These are phyloP conservation scores for Lactarius sanguifluus DNA, from an alignment of 768 basidiomycete genomes.

Conservation along the genomic window DNA sequence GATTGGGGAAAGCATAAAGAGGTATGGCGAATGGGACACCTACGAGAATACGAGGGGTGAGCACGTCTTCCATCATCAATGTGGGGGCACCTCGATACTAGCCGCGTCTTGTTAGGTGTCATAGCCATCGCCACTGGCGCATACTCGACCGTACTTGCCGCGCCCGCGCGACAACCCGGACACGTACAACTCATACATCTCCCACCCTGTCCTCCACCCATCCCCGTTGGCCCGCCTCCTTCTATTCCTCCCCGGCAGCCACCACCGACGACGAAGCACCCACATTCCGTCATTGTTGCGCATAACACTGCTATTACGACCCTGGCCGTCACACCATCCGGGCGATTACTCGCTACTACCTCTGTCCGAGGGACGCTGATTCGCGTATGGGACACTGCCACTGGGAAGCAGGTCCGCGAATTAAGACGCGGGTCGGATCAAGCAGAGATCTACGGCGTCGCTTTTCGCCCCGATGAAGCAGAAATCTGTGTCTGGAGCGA, in stretches of 20 bases:
- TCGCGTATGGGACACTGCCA: conserved; percentile 77
- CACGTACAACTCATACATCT: conserved; percentile 88
- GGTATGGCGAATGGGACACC: conserved; percentile 82
- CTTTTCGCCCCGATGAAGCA: conserved; percentile 81
- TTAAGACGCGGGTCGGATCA: conserved; percentile 85
- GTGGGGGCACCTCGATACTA: conserved; percentile 4
- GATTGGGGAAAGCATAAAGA: conserved; percentile 57
- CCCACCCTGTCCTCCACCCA: conserved; percentile 70
- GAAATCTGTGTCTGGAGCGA: conserved; percentile 93
- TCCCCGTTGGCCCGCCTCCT: conserved; percentile 55
- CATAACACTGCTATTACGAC: conserved; percentile 79
- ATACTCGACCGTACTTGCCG: conserved; percentile 77
- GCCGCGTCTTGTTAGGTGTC: conserved; percentile 51
- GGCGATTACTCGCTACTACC: conserved; percentile 78
- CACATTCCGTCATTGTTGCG: conserved; percentile 79
- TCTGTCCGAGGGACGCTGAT: conserved; percentile 83
- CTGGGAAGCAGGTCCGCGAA: conserved; percentile 74
- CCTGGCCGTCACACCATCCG: conserved; percentile 74
- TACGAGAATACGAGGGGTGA: conserved; percentile 82
- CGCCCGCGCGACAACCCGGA: conserved; percentile 82
- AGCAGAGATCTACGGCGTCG: conserved; percentile 88
- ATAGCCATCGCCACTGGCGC: conserved; percentile 77
- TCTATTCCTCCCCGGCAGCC: conserved; percentile 54
- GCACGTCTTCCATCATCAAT: conserved; percentile 28
- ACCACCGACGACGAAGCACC: conserved; percentile 56